These are phyloP conservation scores for Dianthus caryophyllus DNA, from an alignment of 148 eudicot genomes.

Conservation along the genomic window DNA sequence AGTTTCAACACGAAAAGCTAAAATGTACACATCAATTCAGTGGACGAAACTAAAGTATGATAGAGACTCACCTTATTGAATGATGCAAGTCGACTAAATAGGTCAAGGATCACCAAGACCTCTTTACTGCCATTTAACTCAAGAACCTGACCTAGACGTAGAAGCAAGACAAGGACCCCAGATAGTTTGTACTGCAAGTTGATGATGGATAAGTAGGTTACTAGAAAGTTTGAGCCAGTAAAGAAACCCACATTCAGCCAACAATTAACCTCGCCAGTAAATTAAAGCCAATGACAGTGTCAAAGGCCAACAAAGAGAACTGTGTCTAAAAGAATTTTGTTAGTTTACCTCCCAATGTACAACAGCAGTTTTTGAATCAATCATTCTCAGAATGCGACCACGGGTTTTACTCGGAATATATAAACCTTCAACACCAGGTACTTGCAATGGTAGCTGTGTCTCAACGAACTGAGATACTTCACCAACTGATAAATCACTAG, in stretches of 20 bases:
- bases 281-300: neutral
- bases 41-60: slow-evolving; percentile 1
- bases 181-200: slow-evolving; percentile 65
- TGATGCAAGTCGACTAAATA: slow-evolving; percentile 72
- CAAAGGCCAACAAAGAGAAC: neutral
- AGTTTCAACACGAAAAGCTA: slow-evolving; percentile 2
- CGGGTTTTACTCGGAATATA: slow-evolving; percentile 64
- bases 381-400: slow-evolving; percentile 70
- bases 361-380: slow-evolving; percentile 55
- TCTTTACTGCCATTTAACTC: slow-evolving; percentile 51
- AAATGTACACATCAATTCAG: neutral
- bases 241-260: slow-evolving; percentile 8
- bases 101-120: slow-evolving; percentile 61
- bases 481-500: slow-evolving; percentile 36
- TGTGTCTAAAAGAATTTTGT: neutral
- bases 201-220: slow-evolving; percentile 11
- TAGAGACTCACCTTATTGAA: slow-evolving; percentile 54
- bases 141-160: slow-evolving; percentile 65
- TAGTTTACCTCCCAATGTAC: slow-evolving; percentile 92
- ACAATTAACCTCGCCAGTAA: neutral
- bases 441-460: slow-evolving; percentile 46
- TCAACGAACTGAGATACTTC: slow-evolving; percentile 53
- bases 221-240: neutral
- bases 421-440: slow-evolving; percentile 82
- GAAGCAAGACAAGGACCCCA: slow-evolving; percentile 68